Conservation (phyloP, 441 rosid species). For the Biscutella laevigata region DNA sequence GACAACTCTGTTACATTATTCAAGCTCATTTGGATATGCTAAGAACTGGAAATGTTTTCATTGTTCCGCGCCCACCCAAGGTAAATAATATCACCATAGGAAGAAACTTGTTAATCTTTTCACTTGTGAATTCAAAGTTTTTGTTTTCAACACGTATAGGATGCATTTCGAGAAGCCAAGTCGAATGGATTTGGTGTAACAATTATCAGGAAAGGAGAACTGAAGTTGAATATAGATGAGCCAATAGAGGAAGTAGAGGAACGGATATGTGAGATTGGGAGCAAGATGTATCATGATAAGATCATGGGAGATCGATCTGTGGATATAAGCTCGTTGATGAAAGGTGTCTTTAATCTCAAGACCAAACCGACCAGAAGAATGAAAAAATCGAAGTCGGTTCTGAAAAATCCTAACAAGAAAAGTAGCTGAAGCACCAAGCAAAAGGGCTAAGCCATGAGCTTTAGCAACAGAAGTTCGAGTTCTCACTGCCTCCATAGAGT, state of each 20-base stretch:
- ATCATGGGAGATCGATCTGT: slow-evolving; percentile 67
- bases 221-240: slow-evolving; percentile 69
- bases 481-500: not conserved
- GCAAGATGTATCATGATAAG: slow-evolving; percentile 76
- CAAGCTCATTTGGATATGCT: slow-evolving; percentile 87
- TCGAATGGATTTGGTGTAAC: slow-evolving; percentile 77
- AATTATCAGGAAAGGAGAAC: slow-evolving; percentile 65
- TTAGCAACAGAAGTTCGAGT: not conserved
- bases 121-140: not conserved
- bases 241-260: slow-evolving; percentile 81
- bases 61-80: slow-evolving; percentile 83
- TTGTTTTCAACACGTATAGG: slow-evolving; percentile 32
- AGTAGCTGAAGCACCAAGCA: slow-evolving; percentile 9
- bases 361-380: slow-evolving; percentile 21
- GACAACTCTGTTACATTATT: slow-evolving; percentile 61
- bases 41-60: slow-evolving; percentile 63
- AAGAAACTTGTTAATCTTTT: not conserved
- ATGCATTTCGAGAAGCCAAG: slow-evolving; percentile 79
- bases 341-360: slow-evolving; percentile 47
- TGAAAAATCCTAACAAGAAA: slow-evolving; percentile 13
- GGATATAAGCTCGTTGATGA: slow-evolving; percentile 69
- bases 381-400: not conserved
- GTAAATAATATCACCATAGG: slow-evolving; percentile 28
- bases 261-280: slow-evolving; percentile 63
- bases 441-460: no score